A percentile compares a stretch with the other conserved stretches of the same genome.
These are phyloP conservation scores for Naganishia albida DNA, from an alignment of 1,284 basidiomycete genomes.

Conservation along the genomic window DNA sequence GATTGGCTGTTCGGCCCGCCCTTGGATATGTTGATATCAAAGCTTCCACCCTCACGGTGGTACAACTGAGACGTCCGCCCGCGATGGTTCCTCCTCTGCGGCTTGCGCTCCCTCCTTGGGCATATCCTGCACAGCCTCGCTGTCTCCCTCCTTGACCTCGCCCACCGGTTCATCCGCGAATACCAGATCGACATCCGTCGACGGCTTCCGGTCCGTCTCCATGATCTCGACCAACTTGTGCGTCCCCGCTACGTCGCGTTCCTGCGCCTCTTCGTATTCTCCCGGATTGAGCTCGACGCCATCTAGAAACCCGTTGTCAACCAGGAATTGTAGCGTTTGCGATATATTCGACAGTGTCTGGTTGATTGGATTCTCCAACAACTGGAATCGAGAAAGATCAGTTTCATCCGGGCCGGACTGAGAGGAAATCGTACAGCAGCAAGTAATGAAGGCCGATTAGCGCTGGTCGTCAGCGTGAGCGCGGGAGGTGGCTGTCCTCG, in stretches of 20 bases:
- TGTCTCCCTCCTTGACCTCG: too few relatives aligned
- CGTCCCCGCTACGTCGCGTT: not conserved
- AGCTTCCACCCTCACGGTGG: too few relatives aligned
- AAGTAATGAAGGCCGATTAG: slow-evolving; percentile 63
- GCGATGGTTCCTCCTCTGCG: too few relatives aligned
- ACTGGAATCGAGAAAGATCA: slow-evolving; percentile 53
- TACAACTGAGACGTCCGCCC: too few relatives aligned
- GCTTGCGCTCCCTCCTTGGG: too few relatives aligned
- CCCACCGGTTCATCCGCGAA: too few relatives aligned
- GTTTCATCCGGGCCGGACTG: not conserved
- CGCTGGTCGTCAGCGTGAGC: not conserved
- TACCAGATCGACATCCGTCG: too few relatives aligned
- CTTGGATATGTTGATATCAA: too few relatives aligned
- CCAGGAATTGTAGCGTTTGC: slow-evolving; percentile 88
- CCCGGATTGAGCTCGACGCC: slow-evolving; percentile 81
- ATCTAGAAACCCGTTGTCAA: slow-evolving; percentile 84
- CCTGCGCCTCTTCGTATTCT: slow-evolving; percentile 7
- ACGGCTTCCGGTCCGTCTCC: slow-evolving; percentile 1
- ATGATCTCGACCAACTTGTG: slow-evolving; percentile 5
- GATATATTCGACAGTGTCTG: slow-evolving; percentile 89
- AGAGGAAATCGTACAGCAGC: slow-evolving; percentile 63
- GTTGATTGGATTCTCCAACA: slow-evolving; percentile 84
- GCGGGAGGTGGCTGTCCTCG: slow-evolving; percentile 4
- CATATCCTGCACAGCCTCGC: too few relatives aligned
- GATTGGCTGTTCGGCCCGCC: too few relatives aligned